Percentiles rank a stretch among this genome's conserved stretches.
These are phyloP conservation scores for Citrus cavaleriei DNA, from an alignment of 345 rosid genomes.

Conservation along the genomic window DNA sequence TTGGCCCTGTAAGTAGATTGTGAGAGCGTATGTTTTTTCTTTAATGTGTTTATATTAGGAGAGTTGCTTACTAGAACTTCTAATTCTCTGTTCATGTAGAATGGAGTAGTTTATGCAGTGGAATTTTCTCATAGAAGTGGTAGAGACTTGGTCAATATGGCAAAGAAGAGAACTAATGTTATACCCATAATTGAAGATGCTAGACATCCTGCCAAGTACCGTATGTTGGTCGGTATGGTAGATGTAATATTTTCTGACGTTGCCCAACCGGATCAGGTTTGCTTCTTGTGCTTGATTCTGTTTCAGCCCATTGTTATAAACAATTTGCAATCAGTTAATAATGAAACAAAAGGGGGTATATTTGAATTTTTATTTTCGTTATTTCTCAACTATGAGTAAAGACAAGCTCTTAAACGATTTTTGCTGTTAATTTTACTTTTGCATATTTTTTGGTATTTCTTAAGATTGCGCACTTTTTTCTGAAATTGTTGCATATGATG, in stretches of 20 bases:
- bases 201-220: constrained; percentile 92
- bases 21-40: background rate
- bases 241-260: constrained; percentile 99
- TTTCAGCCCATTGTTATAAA: background rate
- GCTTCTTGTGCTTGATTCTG: background rate
- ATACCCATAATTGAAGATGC: constrained; percentile 99
- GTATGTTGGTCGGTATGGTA: constrained; percentile 99
- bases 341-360: background rate
- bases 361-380: background rate
- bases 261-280: constrained; percentile 99
- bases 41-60: background rate
- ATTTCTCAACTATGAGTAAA: background rate
- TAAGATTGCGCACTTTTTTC: background rate
- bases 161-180: constrained; percentile 90
- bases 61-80: background rate
- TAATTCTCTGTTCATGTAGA: constrained; percentile 29
- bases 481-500: constrained; percentile 32
- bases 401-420: background rate
- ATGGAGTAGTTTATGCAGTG: constrained; percentile 89
- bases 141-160: constrained; percentile 97
- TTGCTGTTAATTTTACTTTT: background rate
- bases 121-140: constrained; percentile 99
- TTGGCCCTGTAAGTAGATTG: constrained; percentile 75
- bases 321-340: background rate
- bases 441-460: background rate